Evolutionary conservation across 1,139 yeast genomes (phyloP).

Genomic region (Tardiomyces digboiensis): DNA sequence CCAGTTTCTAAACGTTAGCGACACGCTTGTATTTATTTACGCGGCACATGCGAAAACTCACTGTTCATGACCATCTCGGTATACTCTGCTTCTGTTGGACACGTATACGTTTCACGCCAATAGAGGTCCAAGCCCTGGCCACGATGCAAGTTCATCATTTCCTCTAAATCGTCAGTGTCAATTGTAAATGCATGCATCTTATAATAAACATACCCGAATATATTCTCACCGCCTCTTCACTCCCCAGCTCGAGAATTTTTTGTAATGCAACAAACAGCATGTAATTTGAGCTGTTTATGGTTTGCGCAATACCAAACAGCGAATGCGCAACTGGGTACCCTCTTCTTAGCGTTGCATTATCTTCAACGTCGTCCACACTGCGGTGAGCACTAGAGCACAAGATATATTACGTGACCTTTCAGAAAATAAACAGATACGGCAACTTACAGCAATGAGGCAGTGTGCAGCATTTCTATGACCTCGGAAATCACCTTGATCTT

Average conservation of each 20-base stretch:
- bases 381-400: conserved; percentile 6
- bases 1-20: conserved; percentile 46
- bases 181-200: not conserved
- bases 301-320: conserved; percentile 65
- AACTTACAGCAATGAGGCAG: conserved; percentile 42
- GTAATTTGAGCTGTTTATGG: conserved; percentile 75
- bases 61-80: conserved; percentile 70
- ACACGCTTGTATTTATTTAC: conserved; percentile 12
- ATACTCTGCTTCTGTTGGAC: conserved; percentile 66
- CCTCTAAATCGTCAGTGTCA: conserved; percentile 32
- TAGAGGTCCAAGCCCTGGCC: conserved; percentile 87
- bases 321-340: conserved; percentile 75
- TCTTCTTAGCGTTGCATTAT: conserved; percentile 55
- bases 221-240: conserved; percentile 26
- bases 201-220: conserved; percentile 24
- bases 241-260: conserved; percentile 32
- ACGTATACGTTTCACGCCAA: conserved; percentile 63
- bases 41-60: too few species aligned
- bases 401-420: too few species aligned
- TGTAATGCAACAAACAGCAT: conserved; percentile 68
- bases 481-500: conserved; percentile 30
- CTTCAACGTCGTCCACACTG: conserved; percentile 78
- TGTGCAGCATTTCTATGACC: conserved; percentile 50
- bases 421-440: conserved; percentile 9
- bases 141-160: conserved; percentile 67